Conservation (phyloP, 805 yeast species). For the Scheffersomyces coipomensis region DNA sequence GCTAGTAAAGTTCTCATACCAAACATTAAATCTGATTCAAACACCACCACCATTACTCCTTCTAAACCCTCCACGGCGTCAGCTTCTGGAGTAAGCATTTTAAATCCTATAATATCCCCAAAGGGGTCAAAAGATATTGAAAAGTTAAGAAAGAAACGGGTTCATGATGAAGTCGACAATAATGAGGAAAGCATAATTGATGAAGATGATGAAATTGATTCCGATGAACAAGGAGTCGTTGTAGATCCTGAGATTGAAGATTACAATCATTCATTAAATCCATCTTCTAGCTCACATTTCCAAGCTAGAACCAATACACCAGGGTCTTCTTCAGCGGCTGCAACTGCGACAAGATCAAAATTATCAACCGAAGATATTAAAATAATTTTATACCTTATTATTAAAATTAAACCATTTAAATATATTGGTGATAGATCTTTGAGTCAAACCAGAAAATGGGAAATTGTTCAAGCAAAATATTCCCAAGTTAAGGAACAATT, state of each 20-base stretch:
- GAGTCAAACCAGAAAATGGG: conserved; percentile 36
- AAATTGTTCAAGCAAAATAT: conserved; percentile 25
- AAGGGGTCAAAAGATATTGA: not conserved
- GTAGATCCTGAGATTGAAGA: too few relatives aligned
- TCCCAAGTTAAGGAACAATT: conserved; percentile 13
- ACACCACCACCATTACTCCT: too few relatives aligned
- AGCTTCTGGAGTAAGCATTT: not conserved
- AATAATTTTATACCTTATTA: conserved; percentile 27
- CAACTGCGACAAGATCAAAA: conserved; percentile 24
- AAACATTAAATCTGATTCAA: too few relatives aligned
- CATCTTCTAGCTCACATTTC: too few relatives aligned
- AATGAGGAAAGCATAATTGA: not conserved
- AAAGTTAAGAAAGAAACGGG: not conserved
- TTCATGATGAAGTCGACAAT: not conserved
- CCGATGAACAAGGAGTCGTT: too few relatives aligned
- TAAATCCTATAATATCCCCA: not conserved
- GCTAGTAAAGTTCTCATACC: too few relatives aligned
- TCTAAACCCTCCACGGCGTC: not conserved
- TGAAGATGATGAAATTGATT: not conserved
- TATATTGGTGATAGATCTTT: conserved; percentile 32
- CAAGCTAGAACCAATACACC: too few relatives aligned
- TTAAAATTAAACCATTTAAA: conserved; percentile 33
- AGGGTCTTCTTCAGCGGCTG: too few relatives aligned
- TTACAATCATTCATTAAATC: too few relatives aligned
- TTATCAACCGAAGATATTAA: conserved; percentile 25